Percentiles rank a stretch among this genome's conserved stretches.
phyloP scores from a whole-genome alignment of 768 basidiomycete genomes.

The Phaffia tasmanica region DNA sequence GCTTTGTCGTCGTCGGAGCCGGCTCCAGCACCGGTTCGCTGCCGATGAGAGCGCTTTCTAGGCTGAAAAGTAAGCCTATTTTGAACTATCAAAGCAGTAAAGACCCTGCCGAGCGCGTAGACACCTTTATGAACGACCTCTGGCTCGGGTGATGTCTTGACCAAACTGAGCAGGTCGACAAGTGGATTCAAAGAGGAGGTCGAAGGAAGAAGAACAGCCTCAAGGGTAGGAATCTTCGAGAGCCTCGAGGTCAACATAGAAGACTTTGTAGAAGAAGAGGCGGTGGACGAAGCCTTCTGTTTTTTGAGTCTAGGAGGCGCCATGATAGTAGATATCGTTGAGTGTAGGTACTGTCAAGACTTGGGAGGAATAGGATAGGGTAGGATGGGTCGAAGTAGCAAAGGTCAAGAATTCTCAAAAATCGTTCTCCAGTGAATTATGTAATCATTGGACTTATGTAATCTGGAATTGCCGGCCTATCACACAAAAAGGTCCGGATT shows the following conservation, averaged over 20 bases:
- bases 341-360: too few species aligned
- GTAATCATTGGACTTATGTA: too few species aligned
- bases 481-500: neutral
- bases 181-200: slow-evolving; percentile 49
- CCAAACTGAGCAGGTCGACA: slow-evolving; percentile 57
- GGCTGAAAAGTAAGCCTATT: slow-evolving; percentile 43
- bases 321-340: neutral
- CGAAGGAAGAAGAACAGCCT: neutral
- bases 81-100: slow-evolving; percentile 52
- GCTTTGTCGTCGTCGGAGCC: slow-evolving; percentile 37
- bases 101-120: slow-evolving; percentile 71
- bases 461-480: too few species aligned
- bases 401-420: too few species aligned
- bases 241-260: neutral
- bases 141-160: slow-evolving; percentile 41
- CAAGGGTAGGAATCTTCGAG: slow-evolving; percentile 9
- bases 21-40: slow-evolving; percentile 30
- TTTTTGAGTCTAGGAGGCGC: slow-evolving; percentile 10
- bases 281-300: neutral
- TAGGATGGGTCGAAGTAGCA: too few species aligned
- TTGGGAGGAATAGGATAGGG: too few species aligned
- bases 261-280: neutral
- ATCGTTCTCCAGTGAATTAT: too few species aligned
- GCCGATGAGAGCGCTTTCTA: slow-evolving; percentile 22
- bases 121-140: slow-evolving; percentile 59